Base-by-base conservation (phyloP, 805 yeast genomes). In the Ogataea polymorpha region DNA sequence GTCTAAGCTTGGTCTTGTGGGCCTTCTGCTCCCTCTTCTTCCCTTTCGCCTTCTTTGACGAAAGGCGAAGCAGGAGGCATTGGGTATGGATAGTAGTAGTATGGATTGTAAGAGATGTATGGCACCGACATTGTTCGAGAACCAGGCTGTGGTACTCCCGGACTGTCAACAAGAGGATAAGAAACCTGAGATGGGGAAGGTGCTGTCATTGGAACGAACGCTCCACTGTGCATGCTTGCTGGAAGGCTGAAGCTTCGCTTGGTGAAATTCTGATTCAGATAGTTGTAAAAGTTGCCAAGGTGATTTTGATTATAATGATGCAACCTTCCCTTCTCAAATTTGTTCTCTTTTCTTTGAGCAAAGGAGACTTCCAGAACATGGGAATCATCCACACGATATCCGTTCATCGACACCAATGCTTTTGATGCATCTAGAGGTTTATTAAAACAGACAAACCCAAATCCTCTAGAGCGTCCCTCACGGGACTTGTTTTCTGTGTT, bases 381-480 rank as follows among this genome's bases (percentile, higher is more conserved):
- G 10, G 49, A 37, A 13, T 50, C 49, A 37, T 53, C 57, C 14
- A 77, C 56, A 45, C 68, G 71, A 50, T 66, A 66, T 48, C 80
- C 82, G 58, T 74, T 75, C 76, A 75, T 81, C 38, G 73, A 80
- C 33, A 76, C 74, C 41, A 83, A 77, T 12, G 95, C 91, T 53
- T 72, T 68, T 35, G 78, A 74, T 6, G 95, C 93, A 55, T 80
- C 75, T 35, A 76, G 66, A 41, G 85, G 82, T 47, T 66, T 67
- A 53, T 77, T 79, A 57, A 74, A 86, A 63, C 88, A 84, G 39
- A 86, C 86, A 66, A 86, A 86, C 32, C 93, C 95, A 58, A 82
- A 86, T 15, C 93, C 90, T 58, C 80, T 77, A 16, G 91, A 82
- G 44, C 68, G 68, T 2, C 59, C 58, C 23, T 50, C 46, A 27